These are phyloP conservation scores for Talaromyces piceae DNA, from an alignment of 2,329 filamentous ascomycete species.

Conservation along the genomic window DNA sequence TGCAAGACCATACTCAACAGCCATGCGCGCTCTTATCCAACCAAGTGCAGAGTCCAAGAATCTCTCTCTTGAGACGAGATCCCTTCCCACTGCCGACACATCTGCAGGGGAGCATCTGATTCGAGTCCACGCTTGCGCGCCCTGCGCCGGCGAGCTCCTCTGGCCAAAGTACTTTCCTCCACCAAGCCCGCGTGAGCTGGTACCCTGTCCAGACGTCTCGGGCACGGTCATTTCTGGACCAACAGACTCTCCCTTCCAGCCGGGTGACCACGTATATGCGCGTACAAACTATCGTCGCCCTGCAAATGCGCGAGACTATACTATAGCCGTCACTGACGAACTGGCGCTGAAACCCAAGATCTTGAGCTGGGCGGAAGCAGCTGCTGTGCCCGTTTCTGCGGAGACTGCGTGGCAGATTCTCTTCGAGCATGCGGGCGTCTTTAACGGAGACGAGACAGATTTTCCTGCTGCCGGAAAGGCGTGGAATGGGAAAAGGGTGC, in stretches of 20 bases:
- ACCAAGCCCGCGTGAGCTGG: constrained; percentile 19
- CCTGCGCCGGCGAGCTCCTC: constrained; percentile 37
- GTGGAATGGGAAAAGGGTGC: constrained; percentile 19
- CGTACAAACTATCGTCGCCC: constrained; percentile 30
- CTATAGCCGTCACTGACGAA: constrained; percentile 30
- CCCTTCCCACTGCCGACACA: constrained; percentile 17
- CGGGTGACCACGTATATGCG: constrained; percentile 34
- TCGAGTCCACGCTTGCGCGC: constrained; percentile 30
- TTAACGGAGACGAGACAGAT: constrained; percentile 12
- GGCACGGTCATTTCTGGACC: constrained; percentile 31
- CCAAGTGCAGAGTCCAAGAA: not conserved
- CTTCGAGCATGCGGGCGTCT: constrained; percentile 27
- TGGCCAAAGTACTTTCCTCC: constrained; percentile 32
- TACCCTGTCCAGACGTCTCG: constrained; percentile 35
- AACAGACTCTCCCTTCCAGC: constrained; percentile 28
- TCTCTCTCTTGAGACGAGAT: not conserved
- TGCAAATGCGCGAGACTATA: constrained; percentile 35
- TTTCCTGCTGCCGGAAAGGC: constrained; percentile 4
- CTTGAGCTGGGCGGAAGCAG: constrained; percentile 25
- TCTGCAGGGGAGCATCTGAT: constrained; percentile 32
- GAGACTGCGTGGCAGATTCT: constrained; percentile 38
- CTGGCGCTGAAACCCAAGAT: constrained; percentile 30
- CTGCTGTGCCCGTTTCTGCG: constrained; percentile 30
- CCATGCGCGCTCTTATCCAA: not conserved
- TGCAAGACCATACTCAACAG: not conserved